Evolutionary conservation across 768 basidiomycete species (phyloP).

Genomic region (Suillus weaverae): DNA sequence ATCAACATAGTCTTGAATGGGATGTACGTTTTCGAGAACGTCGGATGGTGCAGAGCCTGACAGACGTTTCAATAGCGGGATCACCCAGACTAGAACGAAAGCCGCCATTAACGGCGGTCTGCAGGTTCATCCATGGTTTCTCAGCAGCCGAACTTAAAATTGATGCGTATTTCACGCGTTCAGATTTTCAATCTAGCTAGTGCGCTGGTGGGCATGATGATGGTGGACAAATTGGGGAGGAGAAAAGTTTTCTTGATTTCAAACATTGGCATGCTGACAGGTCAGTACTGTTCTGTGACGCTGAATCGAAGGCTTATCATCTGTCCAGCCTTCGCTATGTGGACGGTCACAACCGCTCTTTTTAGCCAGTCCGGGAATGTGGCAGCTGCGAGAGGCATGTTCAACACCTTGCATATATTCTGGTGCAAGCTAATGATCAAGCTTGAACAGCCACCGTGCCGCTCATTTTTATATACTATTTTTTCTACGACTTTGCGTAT

Average conservation of each 20-base stretch:
- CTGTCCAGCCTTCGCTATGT: constrained; percentile 52
- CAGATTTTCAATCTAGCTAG: constrained; percentile 64
- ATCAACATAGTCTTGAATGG: constrained; percentile 66
- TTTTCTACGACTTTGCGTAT: constrained; percentile 67
- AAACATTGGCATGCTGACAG: constrained; percentile 56
- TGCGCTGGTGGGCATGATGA: constrained; percentile 59
- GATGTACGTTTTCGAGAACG: constrained; percentile 27
- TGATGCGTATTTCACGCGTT: background rate
- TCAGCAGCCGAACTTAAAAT: background rate
- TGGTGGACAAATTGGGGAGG: constrained; percentile 69
- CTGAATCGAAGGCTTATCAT: background rate
- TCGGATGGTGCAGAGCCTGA: background rate
- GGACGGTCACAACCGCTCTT: constrained; percentile 53
- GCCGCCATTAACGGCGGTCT: constrained; percentile 63
- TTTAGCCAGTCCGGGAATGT: constrained; percentile 28
- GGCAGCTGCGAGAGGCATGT: constrained; percentile 31
- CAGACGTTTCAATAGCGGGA: constrained; percentile 34
- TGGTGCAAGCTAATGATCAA: background rate
- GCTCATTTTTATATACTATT: constrained; percentile 59
- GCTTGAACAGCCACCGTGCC: constrained; percentile 55
- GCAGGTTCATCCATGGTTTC: constrained; percentile 39
- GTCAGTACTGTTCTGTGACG: constrained; percentile 33
- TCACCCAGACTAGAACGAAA: constrained; percentile 52
- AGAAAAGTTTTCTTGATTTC: constrained; percentile 67
- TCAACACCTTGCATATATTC: background rate